A percentile compares a stretch with the other conserved stretches of the same genome.
These are phyloP conservation scores for Gleditsia sinensis DNA, from an alignment of 306 rosid genomes.

Conservation along the genomic window DNA sequence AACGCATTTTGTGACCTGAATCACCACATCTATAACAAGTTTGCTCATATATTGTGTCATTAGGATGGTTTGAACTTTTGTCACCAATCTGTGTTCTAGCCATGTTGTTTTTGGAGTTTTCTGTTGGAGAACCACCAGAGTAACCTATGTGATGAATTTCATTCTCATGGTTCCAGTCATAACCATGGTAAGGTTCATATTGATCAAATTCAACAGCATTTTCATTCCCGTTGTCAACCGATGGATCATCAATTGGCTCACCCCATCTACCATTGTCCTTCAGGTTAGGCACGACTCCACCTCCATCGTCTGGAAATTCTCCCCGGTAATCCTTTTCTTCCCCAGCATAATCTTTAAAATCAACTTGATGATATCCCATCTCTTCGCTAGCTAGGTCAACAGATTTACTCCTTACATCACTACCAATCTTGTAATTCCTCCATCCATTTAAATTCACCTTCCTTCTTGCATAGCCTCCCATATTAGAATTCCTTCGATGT, in stretches of 20 bases:
- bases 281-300: conserved; percentile 28
- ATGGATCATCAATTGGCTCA: conserved; percentile 41
- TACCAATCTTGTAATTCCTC: conserved; percentile 35
- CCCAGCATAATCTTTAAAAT: conserved; percentile 34
- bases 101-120: conserved; percentile 36
- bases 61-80: conserved; percentile 30
- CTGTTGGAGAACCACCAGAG: conserved; percentile 42
- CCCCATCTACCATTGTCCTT: conserved; percentile 57
- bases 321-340: conserved; percentile 40
- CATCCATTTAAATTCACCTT: conserved; percentile 34
- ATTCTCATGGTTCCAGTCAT: conserved; percentile 45
- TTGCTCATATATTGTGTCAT: conserved; percentile 27
- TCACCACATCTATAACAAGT: conserved; percentile 60
- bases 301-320: conserved; percentile 42
- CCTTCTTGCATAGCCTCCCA: conserved; percentile 35
- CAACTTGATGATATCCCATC: conserved; percentile 29
- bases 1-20: conserved; percentile 55
- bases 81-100: conserved; percentile 29
- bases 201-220: conserved; percentile 45
- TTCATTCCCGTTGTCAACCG: conserved; percentile 33
- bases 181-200: conserved; percentile 56
- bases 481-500: conserved; percentile 33
- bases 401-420: conserved; percentile 42
- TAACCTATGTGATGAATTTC: conserved; percentile 39
- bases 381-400: conserved; percentile 37